phyloP scores from a whole-genome alignment of 2,329 filamentous ascomycete species.

The Colletotrichum sp. region DNA sequence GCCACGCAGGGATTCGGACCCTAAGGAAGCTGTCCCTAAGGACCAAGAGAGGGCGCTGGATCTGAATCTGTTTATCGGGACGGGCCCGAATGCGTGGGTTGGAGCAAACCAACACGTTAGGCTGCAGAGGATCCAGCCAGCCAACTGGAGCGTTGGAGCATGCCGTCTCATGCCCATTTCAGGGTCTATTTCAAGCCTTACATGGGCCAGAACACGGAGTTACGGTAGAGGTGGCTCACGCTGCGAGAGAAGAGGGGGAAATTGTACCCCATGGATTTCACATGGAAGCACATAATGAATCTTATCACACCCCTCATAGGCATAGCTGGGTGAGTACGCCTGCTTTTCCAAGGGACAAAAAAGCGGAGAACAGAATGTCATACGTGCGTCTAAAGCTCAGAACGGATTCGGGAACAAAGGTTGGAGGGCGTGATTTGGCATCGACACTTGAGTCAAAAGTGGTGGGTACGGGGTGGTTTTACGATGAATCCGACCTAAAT shows the following conservation, averaged over 20 bases:
- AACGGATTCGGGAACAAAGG: neutral
- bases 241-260: neutral
- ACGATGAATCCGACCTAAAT: neutral
- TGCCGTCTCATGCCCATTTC: neutral
- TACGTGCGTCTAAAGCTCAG: neutral
- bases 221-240: neutral
- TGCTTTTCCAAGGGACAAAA: neutral
- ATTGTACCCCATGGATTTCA: neutral
- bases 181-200: neutral
- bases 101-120: neutral
- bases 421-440: too few relatives aligned
- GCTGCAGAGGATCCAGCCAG: neutral
- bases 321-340: neutral
- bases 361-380: neutral
- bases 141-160: neutral
- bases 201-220: neutral
- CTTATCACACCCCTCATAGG: neutral
- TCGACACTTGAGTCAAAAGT: neutral
- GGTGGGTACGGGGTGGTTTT: neutral
- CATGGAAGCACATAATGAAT: neutral
- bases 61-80: neutral
- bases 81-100: neutral
- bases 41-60: neutral
- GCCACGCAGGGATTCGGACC: neutral
- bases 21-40: neutral